Evolutionary conservation across 2,329 filamentous ascomycete species (phyloP).

Genomic region (Aspergillus aculeatinus): DNA sequence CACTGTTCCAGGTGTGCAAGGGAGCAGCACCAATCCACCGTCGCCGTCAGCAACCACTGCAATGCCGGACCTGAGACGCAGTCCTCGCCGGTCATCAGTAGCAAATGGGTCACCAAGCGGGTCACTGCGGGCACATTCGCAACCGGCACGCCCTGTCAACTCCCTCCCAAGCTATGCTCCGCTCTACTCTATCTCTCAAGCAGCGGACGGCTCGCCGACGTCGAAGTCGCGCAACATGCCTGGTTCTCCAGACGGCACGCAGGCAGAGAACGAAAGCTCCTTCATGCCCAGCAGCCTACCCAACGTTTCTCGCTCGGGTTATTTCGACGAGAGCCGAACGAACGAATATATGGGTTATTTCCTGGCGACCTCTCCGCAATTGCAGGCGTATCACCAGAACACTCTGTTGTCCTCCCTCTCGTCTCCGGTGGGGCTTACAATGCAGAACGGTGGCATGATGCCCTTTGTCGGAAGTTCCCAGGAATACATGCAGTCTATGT

Average conservation of each 20-base stretch:
- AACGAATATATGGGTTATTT: slow-evolving; percentile 50
- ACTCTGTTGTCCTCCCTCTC: slow-evolving; percentile 40
- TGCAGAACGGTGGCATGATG: slow-evolving; percentile 39
- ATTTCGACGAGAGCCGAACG: slow-evolving; percentile 38
- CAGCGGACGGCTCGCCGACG: slow-evolving; percentile 29
- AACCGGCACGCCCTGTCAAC: slow-evolving; percentile 48
- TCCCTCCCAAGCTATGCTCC: slow-evolving; percentile 36
- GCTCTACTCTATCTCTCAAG: slow-evolving; percentile 33
- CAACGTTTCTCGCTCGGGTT: slow-evolving; percentile 33
- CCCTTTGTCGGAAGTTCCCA: slow-evolving; percentile 33
- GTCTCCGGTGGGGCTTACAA: slow-evolving; percentile 38
- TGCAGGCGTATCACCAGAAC: slow-evolving; percentile 42
- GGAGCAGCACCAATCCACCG: slow-evolving; percentile 46
- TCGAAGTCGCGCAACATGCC: slow-evolving; percentile 33
- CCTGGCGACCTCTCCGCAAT: slow-evolving; percentile 44
- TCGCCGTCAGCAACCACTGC: slow-evolving; percentile 44
- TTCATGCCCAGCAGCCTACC: slow-evolving; percentile 35
- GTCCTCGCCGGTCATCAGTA: slow-evolving; percentile 46
- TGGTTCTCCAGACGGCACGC: slow-evolving; percentile 34
- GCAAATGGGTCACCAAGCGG: slow-evolving; percentile 43
- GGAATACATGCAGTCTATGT: slow-evolving; percentile 33
- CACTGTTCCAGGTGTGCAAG: slow-evolving; percentile 36
- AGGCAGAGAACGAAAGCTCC: slow-evolving; percentile 34
- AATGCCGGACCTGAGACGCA: slow-evolving; percentile 46
- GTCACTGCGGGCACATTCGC: slow-evolving; percentile 50